Conservation (phyloP, 2,329 filamentous ascomycete genomes). For the Helotiales sp. region DNA sequence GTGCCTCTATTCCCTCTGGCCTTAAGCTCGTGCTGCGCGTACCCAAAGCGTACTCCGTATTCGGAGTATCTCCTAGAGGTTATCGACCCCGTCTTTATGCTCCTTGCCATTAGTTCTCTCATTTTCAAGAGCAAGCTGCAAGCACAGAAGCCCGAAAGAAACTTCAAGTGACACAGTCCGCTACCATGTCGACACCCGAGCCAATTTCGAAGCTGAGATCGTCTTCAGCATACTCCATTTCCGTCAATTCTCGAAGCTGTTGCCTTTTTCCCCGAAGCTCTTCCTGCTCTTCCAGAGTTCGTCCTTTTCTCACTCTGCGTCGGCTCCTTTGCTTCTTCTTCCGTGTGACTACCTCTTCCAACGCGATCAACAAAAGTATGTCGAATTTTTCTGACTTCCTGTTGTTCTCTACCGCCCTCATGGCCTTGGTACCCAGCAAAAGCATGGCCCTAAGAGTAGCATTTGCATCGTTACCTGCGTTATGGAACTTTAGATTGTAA, state of each 20-base stretch:
- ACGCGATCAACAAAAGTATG: slow-evolving; percentile 5
- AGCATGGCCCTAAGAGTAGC: neutral
- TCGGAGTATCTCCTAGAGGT: too few species aligned
- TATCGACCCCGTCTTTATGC: too few species aligned
- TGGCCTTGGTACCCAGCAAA: slow-evolving; percentile 3
- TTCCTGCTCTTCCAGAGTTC: slow-evolving; percentile 5
- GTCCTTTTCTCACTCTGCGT: slow-evolving; percentile 1
- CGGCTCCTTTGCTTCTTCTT: neutral
- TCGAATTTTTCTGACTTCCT: neutral
- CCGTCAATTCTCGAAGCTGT: neutral
- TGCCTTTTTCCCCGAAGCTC: slow-evolving; percentile 2
- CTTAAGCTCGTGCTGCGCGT: too few species aligned
- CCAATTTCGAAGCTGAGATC: too few species aligned
- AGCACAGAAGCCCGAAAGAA: too few species aligned
- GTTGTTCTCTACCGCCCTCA: neutral
- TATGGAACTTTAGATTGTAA: slow-evolving; percentile 4
- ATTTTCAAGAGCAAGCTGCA: too few species aligned
- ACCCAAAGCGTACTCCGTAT: too few species aligned
- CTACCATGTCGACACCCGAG: too few species aligned
- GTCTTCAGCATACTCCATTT: too few species aligned
- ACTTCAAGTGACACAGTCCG: too few species aligned
- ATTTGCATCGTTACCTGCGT: slow-evolving; percentile 4
- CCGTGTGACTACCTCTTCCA: neutral
- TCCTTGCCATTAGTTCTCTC: too few species aligned
- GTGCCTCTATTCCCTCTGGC: too few species aligned